Conservation (phyloP, 352 stramenopile species). For the Aphanomyces stellatus region DNA sequence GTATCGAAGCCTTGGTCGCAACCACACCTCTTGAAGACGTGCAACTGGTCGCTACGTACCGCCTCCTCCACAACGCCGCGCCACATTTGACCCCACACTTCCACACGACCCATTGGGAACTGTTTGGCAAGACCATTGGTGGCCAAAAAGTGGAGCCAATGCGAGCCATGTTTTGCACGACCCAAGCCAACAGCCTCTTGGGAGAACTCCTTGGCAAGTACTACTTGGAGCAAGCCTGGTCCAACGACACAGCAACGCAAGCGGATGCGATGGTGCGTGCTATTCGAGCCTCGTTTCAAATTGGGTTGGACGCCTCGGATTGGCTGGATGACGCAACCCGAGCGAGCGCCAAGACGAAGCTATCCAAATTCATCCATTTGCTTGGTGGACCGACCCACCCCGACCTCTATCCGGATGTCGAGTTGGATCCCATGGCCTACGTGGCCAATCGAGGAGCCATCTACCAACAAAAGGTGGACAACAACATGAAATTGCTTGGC, state of each 20-base stretch:
- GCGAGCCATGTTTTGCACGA: not conserved
- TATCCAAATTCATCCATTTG: slow-evolving; percentile 71
- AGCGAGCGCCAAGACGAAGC: slow-evolving; percentile 84
- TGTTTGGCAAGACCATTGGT: not conserved
- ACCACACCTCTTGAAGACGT: not conserved
- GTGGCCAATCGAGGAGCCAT: slow-evolving; percentile 45
- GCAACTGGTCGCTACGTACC: not conserved
- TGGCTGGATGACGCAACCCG: slow-evolving; percentile 86
- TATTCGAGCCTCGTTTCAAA: slow-evolving; percentile 60
- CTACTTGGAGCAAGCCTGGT: not conserved
- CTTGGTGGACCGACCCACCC: no score
- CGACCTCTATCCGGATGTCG: no score
- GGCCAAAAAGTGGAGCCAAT: slow-evolving; percentile 1
- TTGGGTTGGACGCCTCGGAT: slow-evolving; percentile 71
- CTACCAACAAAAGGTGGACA: slow-evolving; percentile 25
- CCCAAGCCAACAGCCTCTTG: not conserved
- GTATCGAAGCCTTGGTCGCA: not conserved
- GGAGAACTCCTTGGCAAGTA: slow-evolving; percentile 8
- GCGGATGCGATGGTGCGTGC: slow-evolving; percentile 4
- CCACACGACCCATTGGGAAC: not conserved
- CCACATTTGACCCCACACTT: not conserved
- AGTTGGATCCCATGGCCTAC: no score
- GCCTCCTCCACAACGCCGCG: not conserved
- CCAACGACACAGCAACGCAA: not conserved
- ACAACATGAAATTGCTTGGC: slow-evolving; percentile 29